Percentiles rank a stretch among this genome's conserved stretches.
These are phyloP conservation scores for Penicillium angulare DNA, from an alignment of 495 filamentous ascomycete species.

Conservation along the genomic window DNA sequence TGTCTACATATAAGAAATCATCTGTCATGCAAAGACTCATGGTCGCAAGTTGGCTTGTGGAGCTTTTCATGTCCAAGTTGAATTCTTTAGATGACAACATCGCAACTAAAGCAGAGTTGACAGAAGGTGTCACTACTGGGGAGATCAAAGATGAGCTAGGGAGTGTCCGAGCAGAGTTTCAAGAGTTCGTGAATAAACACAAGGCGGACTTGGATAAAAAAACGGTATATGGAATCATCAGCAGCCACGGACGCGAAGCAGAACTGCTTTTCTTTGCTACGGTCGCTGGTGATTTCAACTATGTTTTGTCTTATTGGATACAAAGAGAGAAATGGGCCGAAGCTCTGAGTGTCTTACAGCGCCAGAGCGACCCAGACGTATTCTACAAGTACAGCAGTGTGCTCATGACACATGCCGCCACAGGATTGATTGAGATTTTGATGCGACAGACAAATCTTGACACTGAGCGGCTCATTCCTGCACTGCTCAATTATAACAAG, in stretches of 20 bases:
- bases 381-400: slow-evolving; percentile 96
- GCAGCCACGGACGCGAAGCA: slow-evolving; percentile 89
- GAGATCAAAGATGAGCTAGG: slow-evolving; percentile 73
- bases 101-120: slow-evolving; percentile 81
- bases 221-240: slow-evolving; percentile 93
- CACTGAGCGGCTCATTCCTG: slow-evolving; percentile 84
- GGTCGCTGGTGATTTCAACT: slow-evolving; percentile 85
- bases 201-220: slow-evolving; percentile 84
- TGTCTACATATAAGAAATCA: slow-evolving; percentile 77
- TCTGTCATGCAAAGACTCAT: slow-evolving; percentile 89
- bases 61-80: slow-evolving; percentile 95
- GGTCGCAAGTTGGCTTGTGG: slow-evolving; percentile 93
- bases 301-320: slow-evolving; percentile 94
- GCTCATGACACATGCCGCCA: slow-evolving; percentile 84
- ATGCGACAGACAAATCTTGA: slow-evolving; percentile 91
- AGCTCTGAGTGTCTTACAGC: slow-evolving; percentile 81
- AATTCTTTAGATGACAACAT: slow-evolving; percentile 94
- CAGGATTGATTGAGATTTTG: slow-evolving; percentile 85
- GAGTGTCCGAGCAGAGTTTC: slow-evolving; percentile 70
- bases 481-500: slow-evolving; percentile 88
- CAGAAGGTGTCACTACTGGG: slow-evolving; percentile 63
- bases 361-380: slow-evolving; percentile 85
- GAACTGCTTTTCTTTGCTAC: slow-evolving; percentile 90
- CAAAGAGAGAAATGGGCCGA: slow-evolving; percentile 94
- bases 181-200: slow-evolving; percentile 81